phyloP scores from a whole-genome alignment of 202 grass and related monocot species.

The Cymbopogon flexuosus region DNA sequence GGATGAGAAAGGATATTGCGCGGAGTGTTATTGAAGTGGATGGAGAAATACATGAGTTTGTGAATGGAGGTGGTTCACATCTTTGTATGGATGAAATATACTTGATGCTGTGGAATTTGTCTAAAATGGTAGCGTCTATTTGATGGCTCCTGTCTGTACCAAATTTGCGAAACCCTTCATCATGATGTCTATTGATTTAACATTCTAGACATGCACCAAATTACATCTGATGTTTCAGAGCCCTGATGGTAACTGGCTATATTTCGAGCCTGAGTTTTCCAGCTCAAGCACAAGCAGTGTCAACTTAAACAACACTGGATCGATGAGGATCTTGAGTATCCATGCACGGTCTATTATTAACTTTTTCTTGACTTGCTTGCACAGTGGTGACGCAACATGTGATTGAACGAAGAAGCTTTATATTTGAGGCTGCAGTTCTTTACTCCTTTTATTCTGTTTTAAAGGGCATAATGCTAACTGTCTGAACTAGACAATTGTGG shows the following conservation, averaged over 20 bases:
- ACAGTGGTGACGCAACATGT: constrained; percentile 12
- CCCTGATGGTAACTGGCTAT: constrained; percentile 6
- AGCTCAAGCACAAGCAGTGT: constrained; percentile 4
- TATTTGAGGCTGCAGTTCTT: not conserved
- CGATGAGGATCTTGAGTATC: constrained; percentile 3
- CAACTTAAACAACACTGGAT: not conserved
- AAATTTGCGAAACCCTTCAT: not conserved
- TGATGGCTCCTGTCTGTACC: constrained; percentile 7
- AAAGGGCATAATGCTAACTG: not conserved
- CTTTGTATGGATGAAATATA: constrained; percentile 42
- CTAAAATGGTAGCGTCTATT: constrained; percentile 25
- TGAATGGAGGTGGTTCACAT: constrained; percentile 46
- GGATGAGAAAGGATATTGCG: constrained; percentile 63
- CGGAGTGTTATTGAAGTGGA: constrained; percentile 57
- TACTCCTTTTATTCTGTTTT: not conserved
- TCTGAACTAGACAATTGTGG: not conserved
- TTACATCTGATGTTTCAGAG: constrained; percentile 1
- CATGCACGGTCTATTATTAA: constrained; percentile 11
- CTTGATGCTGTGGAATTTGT: constrained; percentile 43
- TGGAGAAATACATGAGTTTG: constrained; percentile 60
- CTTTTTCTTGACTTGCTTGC: not conserved
- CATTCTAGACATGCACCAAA: constrained; percentile 14
- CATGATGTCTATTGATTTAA: not conserved
- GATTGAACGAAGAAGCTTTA: not conserved
- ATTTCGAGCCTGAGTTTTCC: constrained; percentile 1